These are phyloP conservation scores for Psilocybe subaeruginosa DNA, from an alignment of 768 basidiomycete genomes.

Conservation along the genomic window DNA sequence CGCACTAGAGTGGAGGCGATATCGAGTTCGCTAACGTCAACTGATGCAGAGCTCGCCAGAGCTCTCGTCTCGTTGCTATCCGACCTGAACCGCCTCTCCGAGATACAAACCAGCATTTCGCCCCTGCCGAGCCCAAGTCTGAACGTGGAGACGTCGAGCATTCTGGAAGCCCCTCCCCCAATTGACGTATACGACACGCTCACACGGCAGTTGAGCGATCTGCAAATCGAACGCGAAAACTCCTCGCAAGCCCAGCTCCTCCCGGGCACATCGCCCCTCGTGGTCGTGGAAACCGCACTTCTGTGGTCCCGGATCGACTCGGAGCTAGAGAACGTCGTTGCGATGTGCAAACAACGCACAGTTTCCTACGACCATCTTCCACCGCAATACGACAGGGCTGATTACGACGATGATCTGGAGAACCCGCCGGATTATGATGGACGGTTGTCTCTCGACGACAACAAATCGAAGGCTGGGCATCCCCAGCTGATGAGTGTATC, in stretches of 20 bases:
- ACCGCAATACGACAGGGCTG: slow-evolving; percentile 54
- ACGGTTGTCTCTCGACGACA: slow-evolving; percentile 39
- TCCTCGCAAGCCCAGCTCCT: slow-evolving; percentile 42
- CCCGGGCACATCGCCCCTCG: slow-evolving; percentile 45
- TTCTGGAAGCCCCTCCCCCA: slow-evolving; percentile 28
- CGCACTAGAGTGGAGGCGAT: slow-evolving; percentile 53
- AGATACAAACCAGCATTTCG: slow-evolving; percentile 34
- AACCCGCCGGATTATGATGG: slow-evolving; percentile 62
- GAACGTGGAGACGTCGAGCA: slow-evolving; percentile 15
- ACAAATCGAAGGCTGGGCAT: slow-evolving; percentile 31
- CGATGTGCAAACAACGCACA: slow-evolving; percentile 66
- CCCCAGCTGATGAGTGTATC: slow-evolving; percentile 28
- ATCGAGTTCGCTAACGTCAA: slow-evolving; percentile 41
- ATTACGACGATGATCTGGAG: slow-evolving; percentile 51
- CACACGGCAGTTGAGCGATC: slow-evolving; percentile 66
- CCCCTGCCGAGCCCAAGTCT: slow-evolving; percentile 16
- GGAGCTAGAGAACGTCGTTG: slow-evolving; percentile 69
- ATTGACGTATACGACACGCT: slow-evolving; percentile 61
- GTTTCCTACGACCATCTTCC: slow-evolving; percentile 42
- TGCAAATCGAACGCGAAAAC: slow-evolving; percentile 57
- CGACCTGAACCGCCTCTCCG: slow-evolving; percentile 67
- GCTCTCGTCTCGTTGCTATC: slow-evolving; percentile 71
- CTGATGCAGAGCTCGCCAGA: slow-evolving; percentile 65
- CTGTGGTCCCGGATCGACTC: slow-evolving; percentile 79
- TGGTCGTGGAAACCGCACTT: slow-evolving; percentile 60